Evolutionary conservation across 257 asterid genomes (phyloP), one percentile per base, ranked within the genome.

Genomic region (Knoxia roxburghii): DNA sequence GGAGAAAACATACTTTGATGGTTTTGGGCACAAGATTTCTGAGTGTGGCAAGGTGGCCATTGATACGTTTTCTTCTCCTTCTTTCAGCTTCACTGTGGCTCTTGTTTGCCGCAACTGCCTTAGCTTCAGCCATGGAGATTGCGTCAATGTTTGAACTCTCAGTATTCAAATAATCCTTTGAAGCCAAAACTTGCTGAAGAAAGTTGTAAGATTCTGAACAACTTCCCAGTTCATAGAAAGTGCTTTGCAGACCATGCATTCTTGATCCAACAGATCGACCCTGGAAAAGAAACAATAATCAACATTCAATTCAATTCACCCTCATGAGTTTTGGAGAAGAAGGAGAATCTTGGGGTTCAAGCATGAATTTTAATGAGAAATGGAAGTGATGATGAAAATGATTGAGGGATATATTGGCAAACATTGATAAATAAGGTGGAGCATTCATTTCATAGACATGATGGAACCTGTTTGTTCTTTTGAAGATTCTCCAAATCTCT

Each of bases 41-140:
- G 35, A 92, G 95, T 52, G 98, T 92, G 74, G 91, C 96, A 71
- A 92, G 87, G 72, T 89, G 98, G 68, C 77, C 95, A 21, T 89
- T 92, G 76, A 92, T 92, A 54, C 98, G 72, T 73, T 85, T 92
- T 60, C 98, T 77, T 50, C 98, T 76, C 6, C 97, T 79, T 24
- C 95, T 78, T 52, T 92, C 98, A 33, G 98, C 98, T 76, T 92
- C 98, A 64, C 91, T 89, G 71, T 92, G 98, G 69, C 84, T 92
- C 37, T 77, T 84, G 71, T 84, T 92, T 11, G 95, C 92, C 6
- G 98, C 96, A 11, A 48, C 74, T 41, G 88, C 91, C 74, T 84
- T 84, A 1, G 93, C 91, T 45, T 91, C 98, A 2, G 94, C 95
- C 83, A 76, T 76, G 68, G 95, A 82, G 59, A 66, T 70, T 11